Evolutionary conservation across 805 yeast species (phyloP).

Genomic region (Candida caryicola): DNA sequence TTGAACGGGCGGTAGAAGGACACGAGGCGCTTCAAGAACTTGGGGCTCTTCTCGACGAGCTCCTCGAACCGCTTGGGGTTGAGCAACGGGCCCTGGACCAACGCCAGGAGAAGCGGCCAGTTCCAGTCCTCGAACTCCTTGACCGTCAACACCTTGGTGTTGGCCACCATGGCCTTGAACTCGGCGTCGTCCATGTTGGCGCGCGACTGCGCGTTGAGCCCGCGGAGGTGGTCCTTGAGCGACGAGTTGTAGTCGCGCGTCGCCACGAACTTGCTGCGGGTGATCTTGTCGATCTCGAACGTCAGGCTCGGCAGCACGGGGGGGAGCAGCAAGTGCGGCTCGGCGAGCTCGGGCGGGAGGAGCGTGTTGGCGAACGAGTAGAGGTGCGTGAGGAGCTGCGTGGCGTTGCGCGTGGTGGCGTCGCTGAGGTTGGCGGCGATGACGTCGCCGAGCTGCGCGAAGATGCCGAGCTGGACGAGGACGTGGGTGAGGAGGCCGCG

Average conservation of each 20-base stretch:
- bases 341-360: conserved; percentile 48
- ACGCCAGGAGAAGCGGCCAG: conserved; percentile 68
- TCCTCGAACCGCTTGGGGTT: conserved; percentile 76
- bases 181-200: conserved; percentile 56
- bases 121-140: conserved; percentile 86
- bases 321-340: conserved; percentile 18
- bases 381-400: conserved; percentile 62
- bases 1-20: conserved; percentile 93
- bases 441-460: conserved; percentile 44
- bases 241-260: conserved; percentile 23
- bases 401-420: conserved; percentile 54
- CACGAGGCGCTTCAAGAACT: conserved; percentile 77
- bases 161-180: conserved; percentile 61
- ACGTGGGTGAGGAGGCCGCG: conserved; percentile 57
- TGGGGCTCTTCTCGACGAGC: conserved; percentile 65
- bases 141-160: conserved; percentile 70
- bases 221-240: conserved; percentile 20
- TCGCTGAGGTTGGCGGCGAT: conserved; percentile 44
- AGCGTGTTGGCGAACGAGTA: conserved; percentile 50
- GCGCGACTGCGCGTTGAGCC: conserved; percentile 20
- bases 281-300: conserved; percentile 48
- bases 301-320: conserved; percentile 5
- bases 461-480: conserved; percentile 52
- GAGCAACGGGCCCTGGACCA: conserved; percentile 82
- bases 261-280: conserved; percentile 36